Base-by-base conservation (phyloP, 192 early-diverging fungal species). In the Coemansia sp. region DNA sequence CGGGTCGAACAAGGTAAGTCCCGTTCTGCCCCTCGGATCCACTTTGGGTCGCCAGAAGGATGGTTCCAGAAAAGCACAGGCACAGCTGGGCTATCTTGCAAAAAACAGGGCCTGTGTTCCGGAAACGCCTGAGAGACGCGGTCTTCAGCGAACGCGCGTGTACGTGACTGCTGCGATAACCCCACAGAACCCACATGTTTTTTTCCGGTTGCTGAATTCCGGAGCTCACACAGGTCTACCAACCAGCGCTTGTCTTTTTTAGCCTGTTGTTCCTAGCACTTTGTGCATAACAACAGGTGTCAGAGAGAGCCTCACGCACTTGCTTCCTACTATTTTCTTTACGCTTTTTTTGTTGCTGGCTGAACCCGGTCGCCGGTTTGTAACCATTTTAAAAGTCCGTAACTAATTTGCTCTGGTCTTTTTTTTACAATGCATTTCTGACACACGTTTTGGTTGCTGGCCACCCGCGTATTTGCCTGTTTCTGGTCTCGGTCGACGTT, bases 1-100 rank as follows among this genome's bases (percentile, higher is more conserved):
- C 58, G 70, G 42, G 45, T 42, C n/a, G 64, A 66, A 54, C 63
- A 72, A 72, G 70, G 70, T 66, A 72, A 66, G 70, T 6, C n/a
- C 12, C 10, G 5, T 7, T 25, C 8, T 2, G 25, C 14, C 4
- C 40, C 29, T 20, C 7, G 30, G 30, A 2, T 20, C 30, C 11
- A 14, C 14, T 12, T 0, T 11, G 31, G 30, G 32, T 14, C 30
- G 29, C 2, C 12, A 45, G 5, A 7, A 45, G 16, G 42, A 14
- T 38, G 11, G 5, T 45, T 14, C 42, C n/a, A n/a, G n/a, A n/a
- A 50, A 50, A 56, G 17, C 28, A 5, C 12, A 56, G 14, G 25
- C 29, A 31, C 32, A 11, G 30, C 54, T 20, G 49, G n/a, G n/a
- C 49, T 3, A 22, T 22, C n/a, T 10, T 16, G 16, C 42, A 45